Conservation (phyloP, 1,284 basidiomycete species). For the Austroboletus novae-zelandiae region DNA sequence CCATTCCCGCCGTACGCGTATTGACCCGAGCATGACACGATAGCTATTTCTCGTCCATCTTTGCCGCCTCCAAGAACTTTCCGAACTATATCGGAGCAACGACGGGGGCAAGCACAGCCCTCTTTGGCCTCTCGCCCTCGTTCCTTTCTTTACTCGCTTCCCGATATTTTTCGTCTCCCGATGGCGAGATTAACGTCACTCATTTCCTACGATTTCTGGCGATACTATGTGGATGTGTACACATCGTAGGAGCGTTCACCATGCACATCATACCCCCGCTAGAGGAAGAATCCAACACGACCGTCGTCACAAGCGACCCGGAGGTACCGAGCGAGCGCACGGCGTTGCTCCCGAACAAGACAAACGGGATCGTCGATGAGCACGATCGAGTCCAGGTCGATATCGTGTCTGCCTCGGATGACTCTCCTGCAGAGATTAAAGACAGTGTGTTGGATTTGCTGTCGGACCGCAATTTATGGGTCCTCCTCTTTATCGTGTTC, state of each 20-base stretch:
- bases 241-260: constrained; percentile 52
- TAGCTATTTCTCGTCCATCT: constrained; percentile 74
- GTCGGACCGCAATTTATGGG: constrained; percentile 61
- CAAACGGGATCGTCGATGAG: constrained; percentile 9
- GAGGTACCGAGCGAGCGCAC: constrained; percentile 41
- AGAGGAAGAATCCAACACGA: constrained; percentile 22
- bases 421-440: constrained; percentile 32
- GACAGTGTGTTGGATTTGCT: constrained; percentile 40
- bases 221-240: constrained; percentile 47
- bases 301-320: constrained; percentile 35
- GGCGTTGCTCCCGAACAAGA: constrained; percentile 37
- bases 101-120: constrained; percentile 62
- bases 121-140: constrained; percentile 75
- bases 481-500: constrained; percentile 37
- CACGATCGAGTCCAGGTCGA: constrained; percentile 14
- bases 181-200: constrained; percentile 52
- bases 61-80: constrained; percentile 71
- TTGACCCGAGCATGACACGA: constrained; percentile 1
- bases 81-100: constrained; percentile 62
- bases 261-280: constrained; percentile 33
- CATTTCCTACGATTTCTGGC: constrained; percentile 59
- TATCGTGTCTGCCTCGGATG: constrained; percentile 25
- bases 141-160: constrained; percentile 67
- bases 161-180: constrained; percentile 50
- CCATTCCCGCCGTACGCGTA: background rate